Evolutionary conservation across 495 filamentous ascomycete species (phyloP), one percentile per base, ranked within the genome.

Genomic region (Penicillium mononematosum): DNA sequence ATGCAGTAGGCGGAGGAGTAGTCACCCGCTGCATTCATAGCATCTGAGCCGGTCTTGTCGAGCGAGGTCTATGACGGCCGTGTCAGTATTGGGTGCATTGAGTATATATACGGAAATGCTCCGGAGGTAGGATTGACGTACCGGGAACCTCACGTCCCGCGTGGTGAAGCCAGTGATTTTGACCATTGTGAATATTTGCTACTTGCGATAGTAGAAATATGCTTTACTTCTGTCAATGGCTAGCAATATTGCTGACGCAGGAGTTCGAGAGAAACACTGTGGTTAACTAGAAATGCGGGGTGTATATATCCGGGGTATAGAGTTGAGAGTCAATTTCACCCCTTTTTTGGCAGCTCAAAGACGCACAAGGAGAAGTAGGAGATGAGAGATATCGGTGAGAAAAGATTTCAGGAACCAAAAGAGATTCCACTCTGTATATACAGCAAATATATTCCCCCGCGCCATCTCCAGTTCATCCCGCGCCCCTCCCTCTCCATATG

Each of bases 11-110:
- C 91, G 45, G 91, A 78, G 2, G 89, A 93, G 74, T 96, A 97
- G 76, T 97, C 92, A 36, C 91, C 90, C 5, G 92, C 91, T 14
- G 89, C 88, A 69, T 97, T 96, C 92, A 97, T 97, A 67, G 92
- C 92, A 82, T 97, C 92, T 32, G 91, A 96, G 64, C 92, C 92
- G 8, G 90, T 95, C 77, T 93, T 94, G 74, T 96, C 90, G 45
- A 97, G 84, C 39, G 92, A 96, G 45, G 92, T 97, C 86, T 86
- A 51, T 43, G 14, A 29, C 8, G 19, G 3, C 8, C 14, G 38
- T 25, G 44, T 58, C 43, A 63, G 42, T 11, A 43, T 24, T 25
- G 27, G 31, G n/a, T 19, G 12, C 31, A 10, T 31, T 25, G 12
- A 2, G 36, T 16, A 36, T 17, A 24, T 19, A 36, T 17, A 45